Evolutionary conservation across 1,284 basidiomycete genomes (phyloP), one percentile per base, ranked within the genome.

Genomic region (Golubevia pallescens): DNA sequence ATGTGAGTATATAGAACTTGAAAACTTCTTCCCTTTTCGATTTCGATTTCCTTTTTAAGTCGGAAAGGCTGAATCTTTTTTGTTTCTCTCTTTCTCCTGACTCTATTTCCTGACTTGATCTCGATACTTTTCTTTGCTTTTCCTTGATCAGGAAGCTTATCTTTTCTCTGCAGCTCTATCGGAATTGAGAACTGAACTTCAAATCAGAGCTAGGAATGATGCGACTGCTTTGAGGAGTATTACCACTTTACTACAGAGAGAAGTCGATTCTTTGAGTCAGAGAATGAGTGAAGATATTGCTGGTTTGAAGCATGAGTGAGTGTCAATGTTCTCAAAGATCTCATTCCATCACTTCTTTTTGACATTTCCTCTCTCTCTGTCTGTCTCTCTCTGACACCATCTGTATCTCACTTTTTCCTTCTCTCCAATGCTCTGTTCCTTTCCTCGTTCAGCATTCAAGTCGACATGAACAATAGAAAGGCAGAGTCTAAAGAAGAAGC

Each of bases 251-350:
- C 88, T 97, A 16, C 90, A 95, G 70, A 89, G 94, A 69, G 97
- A 99, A 63, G 91, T 96, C 10, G 96, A 99, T 81, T 88, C 89
- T 2, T 86, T 98, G 34, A 91, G 92, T 76, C 91, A 93, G 62
- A 95, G 93, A 86, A 93, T 99, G 90, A 96, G 96, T 86, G 94
- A 97, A 86, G 94, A 97, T 78, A 88, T 99, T 54, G 90, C 89
- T 23, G 92, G 90, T 48, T 88, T 99, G 78, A 95, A 94, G 86
- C 95, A 97, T 81, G 95, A 98, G 92, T 94, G 76, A 71, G 90
- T 89, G 13, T 16, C 51, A 3, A 4, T 58, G 1, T 8, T 58
- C 52, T 63, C 23, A 13, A 21, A 93, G 93, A 3, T 42, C 42
- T 34, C 57, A 1, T 28, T 56, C 5, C 23, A 34, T 7, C 19